phyloP scores from a whole-genome alignment of 2,329 filamentous ascomycete species.

The Exophiala phaeomuriformis region DNA sequence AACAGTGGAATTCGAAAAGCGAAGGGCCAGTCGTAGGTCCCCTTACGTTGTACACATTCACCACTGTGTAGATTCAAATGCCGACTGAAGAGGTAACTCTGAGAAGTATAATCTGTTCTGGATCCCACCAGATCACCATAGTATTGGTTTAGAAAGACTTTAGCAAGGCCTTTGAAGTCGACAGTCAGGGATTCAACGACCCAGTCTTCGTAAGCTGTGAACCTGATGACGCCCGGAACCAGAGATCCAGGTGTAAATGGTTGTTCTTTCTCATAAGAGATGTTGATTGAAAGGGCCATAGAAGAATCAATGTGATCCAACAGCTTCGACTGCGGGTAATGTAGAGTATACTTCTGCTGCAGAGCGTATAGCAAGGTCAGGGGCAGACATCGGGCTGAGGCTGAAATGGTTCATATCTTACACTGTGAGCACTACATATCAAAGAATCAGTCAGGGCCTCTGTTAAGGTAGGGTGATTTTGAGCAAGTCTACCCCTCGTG shows the following conservation, averaged over 20 bases:
- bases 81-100: constrained; percentile 7
- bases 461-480: too few relatives aligned
- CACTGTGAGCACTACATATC: too few relatives aligned
- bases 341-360: too few relatives aligned
- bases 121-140: constrained; percentile 10
- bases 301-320: too few relatives aligned
- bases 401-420: too few relatives aligned
- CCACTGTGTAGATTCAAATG: constrained; percentile 7
- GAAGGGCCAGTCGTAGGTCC: constrained; percentile 14
- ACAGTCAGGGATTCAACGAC: constrained; percentile 3
- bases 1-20: constrained; percentile 13
- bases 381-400: too few relatives aligned
- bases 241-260: constrained; percentile 7
- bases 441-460: too few relatives aligned
- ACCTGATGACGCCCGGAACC: constrained; percentile 12
- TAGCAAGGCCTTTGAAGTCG: constrained; percentile 8
- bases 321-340: too few relatives aligned
- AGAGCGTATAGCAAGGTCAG: too few relatives aligned
- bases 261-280: constrained; percentile 4
- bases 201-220: constrained; percentile 5
- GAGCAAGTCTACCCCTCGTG: too few relatives aligned
- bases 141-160: constrained; percentile 8
- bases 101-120: constrained; percentile 2
- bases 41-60: constrained; percentile 2
- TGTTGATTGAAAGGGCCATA: constrained; percentile 10